phyloP scores from a whole-genome alignment of 495 filamentous ascomycete genomes.

The Talaromyces liani region DNA sequence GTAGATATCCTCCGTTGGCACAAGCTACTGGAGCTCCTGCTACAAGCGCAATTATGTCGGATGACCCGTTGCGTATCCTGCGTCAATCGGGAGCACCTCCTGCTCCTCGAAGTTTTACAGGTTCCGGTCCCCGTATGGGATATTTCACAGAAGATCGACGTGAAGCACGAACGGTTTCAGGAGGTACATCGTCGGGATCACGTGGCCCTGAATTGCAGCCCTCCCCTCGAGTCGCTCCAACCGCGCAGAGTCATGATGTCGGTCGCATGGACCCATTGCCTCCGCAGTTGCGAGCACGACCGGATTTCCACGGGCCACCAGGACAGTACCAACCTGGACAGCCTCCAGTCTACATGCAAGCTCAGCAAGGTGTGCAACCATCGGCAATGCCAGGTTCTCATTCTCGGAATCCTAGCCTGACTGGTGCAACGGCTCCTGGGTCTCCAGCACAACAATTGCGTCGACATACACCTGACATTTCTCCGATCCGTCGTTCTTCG shows the following conservation, averaged over 20 bases:
- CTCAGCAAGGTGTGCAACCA: background rate
- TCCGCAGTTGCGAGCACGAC: constrained; percentile 17
- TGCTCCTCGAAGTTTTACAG: constrained; percentile 19
- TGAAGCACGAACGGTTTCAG: constrained; percentile 24
- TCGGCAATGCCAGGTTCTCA: constrained; percentile 21
- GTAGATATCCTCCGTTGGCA: constrained; percentile 35
- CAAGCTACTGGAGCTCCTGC: constrained; percentile 34
- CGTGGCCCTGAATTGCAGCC: constrained; percentile 26
- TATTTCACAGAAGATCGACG: constrained; percentile 39
- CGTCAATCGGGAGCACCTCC: constrained; percentile 20
- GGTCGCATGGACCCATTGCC: constrained; percentile 31
- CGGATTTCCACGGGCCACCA: background rate
- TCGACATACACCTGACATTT: constrained; percentile 28
- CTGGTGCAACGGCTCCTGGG: constrained; percentile 23
- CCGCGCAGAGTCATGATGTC: constrained; percentile 22
- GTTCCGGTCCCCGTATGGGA: constrained; percentile 39
- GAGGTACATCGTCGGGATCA: constrained; percentile 19
- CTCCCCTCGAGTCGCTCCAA: constrained; percentile 24
- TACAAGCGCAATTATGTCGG: constrained; percentile 20
- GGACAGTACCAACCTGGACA: constrained; percentile 11
- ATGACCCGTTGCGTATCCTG: constrained; percentile 26
- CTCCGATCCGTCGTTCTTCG: constrained; percentile 32
- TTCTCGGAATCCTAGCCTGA: constrained; percentile 34
- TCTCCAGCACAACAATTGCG: constrained; percentile 28
- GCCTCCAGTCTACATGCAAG: constrained; percentile 1